Conservation (phyloP, 345 rosid species). For the Aegle marmelos region DNA sequence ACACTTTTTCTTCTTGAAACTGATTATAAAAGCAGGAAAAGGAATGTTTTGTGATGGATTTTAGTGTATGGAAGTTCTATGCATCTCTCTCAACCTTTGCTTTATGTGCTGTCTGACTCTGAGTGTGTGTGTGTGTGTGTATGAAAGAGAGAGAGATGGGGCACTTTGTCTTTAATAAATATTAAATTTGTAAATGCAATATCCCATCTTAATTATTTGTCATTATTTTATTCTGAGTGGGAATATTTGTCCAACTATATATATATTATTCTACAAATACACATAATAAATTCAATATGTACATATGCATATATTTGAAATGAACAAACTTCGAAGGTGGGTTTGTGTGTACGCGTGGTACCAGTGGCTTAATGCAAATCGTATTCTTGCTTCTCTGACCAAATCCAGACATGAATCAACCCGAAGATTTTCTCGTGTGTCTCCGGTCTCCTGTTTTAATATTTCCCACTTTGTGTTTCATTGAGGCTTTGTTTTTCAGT, state of each 20-base stretch:
- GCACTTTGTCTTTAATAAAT: not conserved
- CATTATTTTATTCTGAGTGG: not conserved
- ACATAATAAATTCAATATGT: not conserved
- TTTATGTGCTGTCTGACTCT: slow-evolving; percentile 17
- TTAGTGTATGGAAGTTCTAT: slow-evolving; percentile 42
- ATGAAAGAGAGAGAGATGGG: slow-evolving; percentile 17
- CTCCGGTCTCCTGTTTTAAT: not conserved
- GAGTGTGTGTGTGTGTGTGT: not conserved
- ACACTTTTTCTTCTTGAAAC: slow-evolving; percentile 5
- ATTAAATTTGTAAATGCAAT: not conserved
- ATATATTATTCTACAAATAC: not conserved
- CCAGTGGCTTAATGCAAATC: not conserved
- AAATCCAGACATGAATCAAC: not conserved
- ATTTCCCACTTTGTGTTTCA: not conserved
- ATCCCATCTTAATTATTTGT: not conserved
- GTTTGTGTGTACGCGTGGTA: not conserved
- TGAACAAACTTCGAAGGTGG: not conserved
- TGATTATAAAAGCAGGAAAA: slow-evolving; percentile 35
- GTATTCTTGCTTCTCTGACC: not conserved
- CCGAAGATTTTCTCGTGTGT: not conserved
- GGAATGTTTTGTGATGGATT: slow-evolving; percentile 30
- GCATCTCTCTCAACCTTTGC: slow-evolving; percentile 37
- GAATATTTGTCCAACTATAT: slow-evolving; percentile 6
- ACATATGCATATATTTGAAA: too few species aligned
- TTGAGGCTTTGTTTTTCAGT: too few species aligned